A percentile compares a stretch with the other conserved stretches of the same genome.
These are phyloP conservation scores for Monilinia fructicola DNA, from an alignment of 2,329 filamentous ascomycete genomes.

Conservation along the genomic window DNA sequence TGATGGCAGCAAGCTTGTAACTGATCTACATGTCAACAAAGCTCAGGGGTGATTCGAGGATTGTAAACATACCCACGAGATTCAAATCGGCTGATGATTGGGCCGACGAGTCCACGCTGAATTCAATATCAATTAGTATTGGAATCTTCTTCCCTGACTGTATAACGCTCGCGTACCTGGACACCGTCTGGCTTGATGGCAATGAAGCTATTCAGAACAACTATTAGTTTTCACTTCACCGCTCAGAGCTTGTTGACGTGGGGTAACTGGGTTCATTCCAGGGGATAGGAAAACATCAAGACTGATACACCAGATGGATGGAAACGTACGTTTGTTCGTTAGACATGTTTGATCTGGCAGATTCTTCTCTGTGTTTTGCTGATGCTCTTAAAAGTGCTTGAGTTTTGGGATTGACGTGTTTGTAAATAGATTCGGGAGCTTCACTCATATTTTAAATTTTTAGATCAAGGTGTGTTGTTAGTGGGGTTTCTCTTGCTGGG, in stretches of 20 bases:
- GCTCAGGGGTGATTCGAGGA: background rate
- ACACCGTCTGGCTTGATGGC: constrained; percentile 99
- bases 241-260: constrained; percentile 25
- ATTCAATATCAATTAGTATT: constrained; percentile 27
- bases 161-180: constrained; percentile 64
- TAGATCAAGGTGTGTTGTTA: constrained; percentile 25
- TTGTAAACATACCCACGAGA: constrained; percentile 70
- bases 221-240: constrained; percentile 38
- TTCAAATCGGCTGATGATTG: constrained; percentile 99
- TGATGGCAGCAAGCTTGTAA: constrained; percentile 98
- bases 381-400: constrained; percentile 44
- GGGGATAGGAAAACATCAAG: constrained; percentile 4
- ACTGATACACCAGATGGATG: constrained; percentile 1
- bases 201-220: constrained; percentile 75
- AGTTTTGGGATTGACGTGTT: constrained; percentile 50
- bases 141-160: background rate
- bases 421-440: constrained; percentile 44
- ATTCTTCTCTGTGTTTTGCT: constrained; percentile 40
- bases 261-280: background rate
- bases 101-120: constrained; percentile 93
- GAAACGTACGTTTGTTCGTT: constrained; percentile 75
- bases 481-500: constrained; percentile 26
- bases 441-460: constrained; percentile 32
- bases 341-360: constrained; percentile 50
- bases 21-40: constrained; percentile 48